Evolutionary conservation across 202 grass and related monocot species (phyloP), one percentile per base, ranked within the genome.

Genomic region (Cymbopogon flexuosus): DNA sequence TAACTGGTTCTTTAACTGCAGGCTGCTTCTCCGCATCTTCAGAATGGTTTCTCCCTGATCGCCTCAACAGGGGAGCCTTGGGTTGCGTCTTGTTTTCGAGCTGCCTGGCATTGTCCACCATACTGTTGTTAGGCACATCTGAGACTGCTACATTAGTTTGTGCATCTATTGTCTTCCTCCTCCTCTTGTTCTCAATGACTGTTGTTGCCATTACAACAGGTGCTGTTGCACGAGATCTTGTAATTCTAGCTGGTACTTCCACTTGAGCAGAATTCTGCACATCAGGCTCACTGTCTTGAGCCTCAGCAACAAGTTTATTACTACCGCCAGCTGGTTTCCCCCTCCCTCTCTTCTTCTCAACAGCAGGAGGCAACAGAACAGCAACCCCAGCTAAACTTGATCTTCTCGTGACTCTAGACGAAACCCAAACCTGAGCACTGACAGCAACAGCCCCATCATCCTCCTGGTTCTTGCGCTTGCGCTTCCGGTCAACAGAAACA

Each of bases 331-430:
- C 29, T 23, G 36, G 36, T 45, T 72, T 89, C 9, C 43, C 64
- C 64, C 36, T 30, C 14, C 37, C 46, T 60, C 37, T 65, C 72
- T 81, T 89, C 46, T 81, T 85, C 72, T 77, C 82, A 46, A 61
- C 36, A 19, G 29, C 19, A 39, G 51, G 82, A 64, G 71, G 49
- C 10, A 21, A 22, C 39, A 72, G 8, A 36, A 6, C 10, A 13
- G 51, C 9, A 4, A 15, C 16, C 0, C 2, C 58, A 0, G 15
- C 21, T 65, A 81, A 62, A 11, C 66, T 77, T 2, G 72, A 81
- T 37, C 82, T 81, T 30, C 78, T 81, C 8, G 58, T 89, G 36
- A 51, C 75, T 81, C 82, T 82, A 77, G 21, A 0, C 31, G 65
- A 31, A 59, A 29, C 65, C 8, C 11, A 65, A 46, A 18, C 58